Evolutionary conservation across 2,329 filamentous ascomycete genomes (phyloP), one percentile per base, ranked within the genome.

Genomic region (Pseudogymnoascus sp.): DNA sequence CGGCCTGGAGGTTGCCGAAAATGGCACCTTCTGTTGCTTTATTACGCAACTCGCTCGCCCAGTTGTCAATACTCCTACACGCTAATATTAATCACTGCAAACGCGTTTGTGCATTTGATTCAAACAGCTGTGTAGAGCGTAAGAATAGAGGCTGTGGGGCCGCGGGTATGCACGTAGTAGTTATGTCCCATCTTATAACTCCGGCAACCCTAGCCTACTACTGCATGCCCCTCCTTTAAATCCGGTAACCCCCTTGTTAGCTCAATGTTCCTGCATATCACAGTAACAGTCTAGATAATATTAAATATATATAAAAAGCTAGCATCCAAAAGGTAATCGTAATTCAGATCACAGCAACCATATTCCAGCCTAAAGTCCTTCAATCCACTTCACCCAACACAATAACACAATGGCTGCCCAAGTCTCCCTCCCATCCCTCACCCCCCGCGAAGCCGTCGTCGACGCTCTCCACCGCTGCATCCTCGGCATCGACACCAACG

Each of bases 391-490:
- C 42, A 4, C 5, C 21, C 21, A 14, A 12, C 12, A 7, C 12
- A 50, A 50, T 50, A 14, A 12, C 12, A 7, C 12, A 50, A 50
- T 50, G 44, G 12, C 44, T 7, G 23, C 10, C 23, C 44, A n/a
- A 28, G 1, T 16, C 44, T 5, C 60, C 59, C 67, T 67, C 44
- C 16, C 64, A 59, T 53, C 60, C 14, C 69, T 71, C 62, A 68
- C 50, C 18, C 28, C 59, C 14, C 69, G 67, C 25, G 70, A 71
- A 66, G 70, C 70, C 33, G 66, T 71, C 44, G 63, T 64, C 16
- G 70, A 72, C 59, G 65, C 67, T 28, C 14, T 72, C 5, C 67
- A 71, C 60, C 70, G 70, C 14, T 66, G 64, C 60, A 14, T 67
- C 56, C 61, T 71, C 11, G 68, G 62, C 37, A 66, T 69, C 53